Base-by-base conservation (phyloP, 2,329 filamentous ascomycete genomes). In the Juglanconis sp. region DNA sequence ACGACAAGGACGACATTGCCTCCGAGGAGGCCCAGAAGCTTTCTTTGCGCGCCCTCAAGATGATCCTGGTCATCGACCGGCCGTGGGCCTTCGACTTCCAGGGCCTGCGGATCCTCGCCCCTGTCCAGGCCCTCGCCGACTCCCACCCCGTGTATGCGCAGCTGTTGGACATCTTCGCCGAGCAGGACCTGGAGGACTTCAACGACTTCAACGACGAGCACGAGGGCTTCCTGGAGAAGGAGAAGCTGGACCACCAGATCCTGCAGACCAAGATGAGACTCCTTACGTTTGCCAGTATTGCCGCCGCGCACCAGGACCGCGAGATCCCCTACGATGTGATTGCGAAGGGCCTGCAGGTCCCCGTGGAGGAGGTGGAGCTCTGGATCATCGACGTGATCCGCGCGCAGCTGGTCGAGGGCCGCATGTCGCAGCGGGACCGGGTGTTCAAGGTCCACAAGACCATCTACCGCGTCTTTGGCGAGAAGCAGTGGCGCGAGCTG, bases 341-440 rank as follows among this genome's bases (percentile, higher is more conserved):
- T 72, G 86, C 90, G 66, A 89, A 89, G 72, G 89, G 92, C 5
- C 86, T 99, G 51, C 89, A 95, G 76, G 87, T 99, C 59, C 87
- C 91, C 50, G 72, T 79, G 51, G 87, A 90, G 65, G 92, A 98
- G 65, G 92, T 98, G 47, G 95, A 99, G 83, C 90, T 94, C 84
- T 99, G 95, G 95, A 92, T 96, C 67, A 99, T 99, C 71, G 95
- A 99, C 74, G 93, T 96, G 68, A 97, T 99, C 77, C 91, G 95
- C 67, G 92, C 93, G 52, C 92, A 93, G 38, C 87, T 99, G 42
- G 91, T 99, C 56, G 95, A 99, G 81, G 95, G 95, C 73, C 96
- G 96, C 79, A 87, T 99, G 68, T 95, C 90, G 61, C 95, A 99
- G 80, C 85, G 94, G 73, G 92, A 92, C 74, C 86, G 91, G 73